phyloP scores from a whole-genome alignment of 2,329 filamentous ascomycete species.

The Lachnellula occidentalis region DNA sequence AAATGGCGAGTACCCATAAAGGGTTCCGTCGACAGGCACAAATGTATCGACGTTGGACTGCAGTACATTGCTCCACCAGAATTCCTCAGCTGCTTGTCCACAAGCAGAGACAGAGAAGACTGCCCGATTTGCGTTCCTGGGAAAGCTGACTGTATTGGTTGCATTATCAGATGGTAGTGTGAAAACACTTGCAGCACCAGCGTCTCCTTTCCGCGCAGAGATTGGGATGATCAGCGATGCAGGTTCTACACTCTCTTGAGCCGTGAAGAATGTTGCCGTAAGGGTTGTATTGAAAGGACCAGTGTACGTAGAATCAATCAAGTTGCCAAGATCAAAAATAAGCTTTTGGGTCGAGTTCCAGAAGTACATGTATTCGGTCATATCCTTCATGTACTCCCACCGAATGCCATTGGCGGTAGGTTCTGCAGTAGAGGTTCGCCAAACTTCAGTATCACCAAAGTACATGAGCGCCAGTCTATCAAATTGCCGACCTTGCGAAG shows the following conservation, averaged over 20 bases:
- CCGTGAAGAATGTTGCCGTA: constrained; percentile 65
- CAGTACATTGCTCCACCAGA: constrained; percentile 79
- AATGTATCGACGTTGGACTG: constrained; percentile 57
- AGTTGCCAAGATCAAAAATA: constrained; percentile 75
- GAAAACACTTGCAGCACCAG: constrained; percentile 59
- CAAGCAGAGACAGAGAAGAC: constrained; percentile 72
- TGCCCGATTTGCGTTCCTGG: constrained; percentile 61
- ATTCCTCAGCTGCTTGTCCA: constrained; percentile 72
- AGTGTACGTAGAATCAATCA: constrained; percentile 66
- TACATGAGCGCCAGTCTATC: constrained; percentile 74
- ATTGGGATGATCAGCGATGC: constrained; percentile 66
- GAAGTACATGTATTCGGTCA: constrained; percentile 63
- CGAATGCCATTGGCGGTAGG: constrained; percentile 64
- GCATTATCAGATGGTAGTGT: constrained; percentile 58
- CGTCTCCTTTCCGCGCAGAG: constrained; percentile 47
- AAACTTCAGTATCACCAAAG: constrained; percentile 73
- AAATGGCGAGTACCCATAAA: constrained; percentile 67
- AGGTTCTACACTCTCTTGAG: constrained; percentile 37
- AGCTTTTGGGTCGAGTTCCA: constrained; percentile 66
- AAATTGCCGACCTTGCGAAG: constrained; percentile 66
- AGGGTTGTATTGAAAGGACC: constrained; percentile 68
- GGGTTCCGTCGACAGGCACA: constrained; percentile 44
- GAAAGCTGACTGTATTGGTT: constrained; percentile 54
- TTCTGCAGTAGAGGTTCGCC: constrained; percentile 77
- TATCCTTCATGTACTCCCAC: constrained; percentile 75